Evolutionary conservation across 1,284 basidiomycete species (phyloP).

Genomic region (Austroboletus novae-zelandiae): DNA sequence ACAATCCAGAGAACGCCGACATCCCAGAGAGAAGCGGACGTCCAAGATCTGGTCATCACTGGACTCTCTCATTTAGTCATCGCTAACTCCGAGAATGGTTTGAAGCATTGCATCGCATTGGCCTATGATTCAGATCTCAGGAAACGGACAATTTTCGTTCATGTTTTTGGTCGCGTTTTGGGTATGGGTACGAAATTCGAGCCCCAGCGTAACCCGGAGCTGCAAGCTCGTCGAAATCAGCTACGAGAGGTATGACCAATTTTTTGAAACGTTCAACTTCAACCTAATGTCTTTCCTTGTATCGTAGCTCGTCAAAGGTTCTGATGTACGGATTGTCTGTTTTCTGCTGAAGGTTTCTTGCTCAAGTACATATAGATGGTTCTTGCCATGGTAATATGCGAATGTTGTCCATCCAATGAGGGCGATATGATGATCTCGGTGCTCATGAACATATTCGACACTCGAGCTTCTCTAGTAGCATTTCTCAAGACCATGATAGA

Average conservation of each 20-base stretch:
- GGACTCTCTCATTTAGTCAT: slow-evolving; percentile 81
- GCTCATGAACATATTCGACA: slow-evolving; percentile 85
- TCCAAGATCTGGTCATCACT: slow-evolving; percentile 71
- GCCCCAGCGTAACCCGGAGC: slow-evolving; percentile 51
- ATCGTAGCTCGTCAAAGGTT: slow-evolving; percentile 69
- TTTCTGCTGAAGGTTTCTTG: not conserved
- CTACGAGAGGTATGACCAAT: slow-evolving; percentile 60
- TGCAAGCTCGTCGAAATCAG: slow-evolving; percentile 53
- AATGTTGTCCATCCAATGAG: slow-evolving; percentile 75
- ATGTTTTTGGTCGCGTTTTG: slow-evolving; percentile 85
- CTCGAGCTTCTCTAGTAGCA: slow-evolving; percentile 66
- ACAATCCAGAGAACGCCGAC: slow-evolving; percentile 42
- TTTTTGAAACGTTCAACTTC: not conserved
- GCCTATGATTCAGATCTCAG: slow-evolving; percentile 76
- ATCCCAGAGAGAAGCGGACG: slow-evolving; percentile 54
- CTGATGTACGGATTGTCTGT: slow-evolving; percentile 49
- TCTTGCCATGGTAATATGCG: slow-evolving; percentile 82
- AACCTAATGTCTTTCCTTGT: slow-evolving; percentile 5
- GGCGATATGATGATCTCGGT: slow-evolving; percentile 84
- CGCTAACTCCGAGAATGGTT: slow-evolving; percentile 85
- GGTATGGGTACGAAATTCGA: slow-evolving; percentile 77
- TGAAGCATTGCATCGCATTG: slow-evolving; percentile 83
- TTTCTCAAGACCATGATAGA: slow-evolving; percentile 85
- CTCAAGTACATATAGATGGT: slow-evolving; percentile 49
- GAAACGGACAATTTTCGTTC: slow-evolving; percentile 81